Conservation (phyloP, 2,329 filamentous ascomycete genomes). For the Paraphoma sp. region DNA sequence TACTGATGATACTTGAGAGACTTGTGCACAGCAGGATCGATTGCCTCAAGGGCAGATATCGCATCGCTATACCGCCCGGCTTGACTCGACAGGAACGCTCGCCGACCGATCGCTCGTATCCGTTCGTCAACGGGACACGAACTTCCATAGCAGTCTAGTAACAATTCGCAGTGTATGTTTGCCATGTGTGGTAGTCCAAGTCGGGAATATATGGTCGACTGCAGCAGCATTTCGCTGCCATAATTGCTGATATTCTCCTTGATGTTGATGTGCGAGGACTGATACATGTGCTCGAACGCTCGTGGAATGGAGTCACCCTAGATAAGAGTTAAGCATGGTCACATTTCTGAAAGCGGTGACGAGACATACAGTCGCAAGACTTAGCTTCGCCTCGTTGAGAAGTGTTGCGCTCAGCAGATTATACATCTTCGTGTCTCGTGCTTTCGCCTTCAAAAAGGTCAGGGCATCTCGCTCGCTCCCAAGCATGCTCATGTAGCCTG, state of each 20-base stretch:
- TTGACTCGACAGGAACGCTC: slow-evolving; percentile 70
- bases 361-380: slow-evolving; percentile 71
- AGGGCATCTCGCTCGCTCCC: slow-evolving; percentile 82
- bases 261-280: slow-evolving; percentile 82
- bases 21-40: slow-evolving; percentile 68
- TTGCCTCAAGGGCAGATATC: slow-evolving; percentile 63
- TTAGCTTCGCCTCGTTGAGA: slow-evolving; percentile 83
- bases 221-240: slow-evolving; percentile 75
- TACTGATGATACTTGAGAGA: slow-evolving; percentile 81
- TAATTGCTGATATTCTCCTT: slow-evolving; percentile 77
- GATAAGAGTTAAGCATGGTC: slow-evolving; percentile 6
- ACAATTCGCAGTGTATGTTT: slow-evolving; percentile 71
- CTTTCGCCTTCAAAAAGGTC: slow-evolving; percentile 82
- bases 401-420: slow-evolving; percentile 82
- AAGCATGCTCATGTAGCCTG: slow-evolving; percentile 75
- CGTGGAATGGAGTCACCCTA: slow-evolving; percentile 64
- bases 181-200: slow-evolving; percentile 69
- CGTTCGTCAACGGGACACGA: slow-evolving; percentile 76
- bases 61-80: slow-evolving; percentile 76
- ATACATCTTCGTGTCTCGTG: slow-evolving; percentile 87
- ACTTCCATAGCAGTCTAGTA: slow-evolving; percentile 74
- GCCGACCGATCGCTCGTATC: slow-evolving; percentile 74
- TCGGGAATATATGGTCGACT: slow-evolving; percentile 76
- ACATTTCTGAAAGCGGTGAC: not conserved
- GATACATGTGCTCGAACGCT: slow-evolving; percentile 79